These are phyloP conservation scores for Microcera coccophila DNA, from an alignment of 2,329 filamentous ascomycete species.

Conservation along the genomic window DNA sequence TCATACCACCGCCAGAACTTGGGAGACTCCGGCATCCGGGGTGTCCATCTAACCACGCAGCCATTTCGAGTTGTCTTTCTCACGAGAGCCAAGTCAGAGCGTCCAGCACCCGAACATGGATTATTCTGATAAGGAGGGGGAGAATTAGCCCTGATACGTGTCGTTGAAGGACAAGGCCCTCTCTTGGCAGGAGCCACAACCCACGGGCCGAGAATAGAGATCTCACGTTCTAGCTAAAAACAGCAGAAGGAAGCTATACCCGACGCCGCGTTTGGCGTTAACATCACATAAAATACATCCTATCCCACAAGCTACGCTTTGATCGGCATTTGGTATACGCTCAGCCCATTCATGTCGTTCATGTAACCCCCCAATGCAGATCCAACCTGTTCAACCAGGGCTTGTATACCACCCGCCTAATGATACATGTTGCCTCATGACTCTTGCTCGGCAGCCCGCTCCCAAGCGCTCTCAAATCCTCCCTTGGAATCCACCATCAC, in stretches of 20 bases:
- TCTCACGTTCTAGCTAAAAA: conserved; percentile 4
- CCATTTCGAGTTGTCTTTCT: too few relatives aligned
- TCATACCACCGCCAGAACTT: too few relatives aligned
- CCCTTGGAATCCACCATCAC: conserved; percentile 49
- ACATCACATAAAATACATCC: conserved; percentile 17
- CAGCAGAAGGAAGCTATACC: conserved; percentile 17
- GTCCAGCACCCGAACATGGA: too few relatives aligned
- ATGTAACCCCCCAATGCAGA: background rate
- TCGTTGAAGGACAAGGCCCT: too few relatives aligned
- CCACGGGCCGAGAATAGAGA: too few relatives aligned
- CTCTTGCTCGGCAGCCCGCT: conserved; percentile 48
- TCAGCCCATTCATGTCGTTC: background rate
- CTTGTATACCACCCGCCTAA: background rate
- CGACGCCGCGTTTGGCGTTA: conserved; percentile 21
- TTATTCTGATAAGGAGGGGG: too few relatives aligned
- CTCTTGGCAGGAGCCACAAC: too few relatives aligned
- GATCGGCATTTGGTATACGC: background rate
- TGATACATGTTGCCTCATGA: conserved; percentile 18
- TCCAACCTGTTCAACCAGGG: too few relatives aligned
- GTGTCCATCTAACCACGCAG: too few relatives aligned
- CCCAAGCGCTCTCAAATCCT: conserved; percentile 67
- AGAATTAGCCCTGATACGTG: too few relatives aligned
- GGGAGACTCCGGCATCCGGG: too few relatives aligned
- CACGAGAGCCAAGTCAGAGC: too few relatives aligned
- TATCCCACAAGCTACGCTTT: conserved; percentile 7